These are phyloP conservation scores for Ustilago cynodontis DNA, from an alignment of 1,284 basidiomycete species.

Conservation along the genomic window DNA sequence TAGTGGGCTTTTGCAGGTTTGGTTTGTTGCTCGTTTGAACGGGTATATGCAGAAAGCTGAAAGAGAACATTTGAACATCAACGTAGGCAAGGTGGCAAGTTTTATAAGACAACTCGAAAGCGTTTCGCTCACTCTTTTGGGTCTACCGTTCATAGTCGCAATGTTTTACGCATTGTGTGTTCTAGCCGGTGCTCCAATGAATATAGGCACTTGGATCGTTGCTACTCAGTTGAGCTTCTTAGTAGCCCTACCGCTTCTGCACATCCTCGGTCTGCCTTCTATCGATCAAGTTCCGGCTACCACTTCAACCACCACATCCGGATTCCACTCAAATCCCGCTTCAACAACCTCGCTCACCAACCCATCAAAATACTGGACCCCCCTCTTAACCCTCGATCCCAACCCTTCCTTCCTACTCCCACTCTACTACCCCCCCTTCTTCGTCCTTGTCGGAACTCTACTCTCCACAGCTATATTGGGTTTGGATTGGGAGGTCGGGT, in stretches of 20 bases:
- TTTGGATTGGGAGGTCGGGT: slow-evolving; percentile 31
- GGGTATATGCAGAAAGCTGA: slow-evolving; percentile 15
- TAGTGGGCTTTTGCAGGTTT: slow-evolving; percentile 26
- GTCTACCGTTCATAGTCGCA: slow-evolving; percentile 4
- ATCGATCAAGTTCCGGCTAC: too few species aligned
- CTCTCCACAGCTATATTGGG: slow-evolving; percentile 9
- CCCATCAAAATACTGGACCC: slow-evolving; percentile 1
- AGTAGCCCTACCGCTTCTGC: slow-evolving; percentile 8
- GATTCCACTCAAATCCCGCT: background rate
- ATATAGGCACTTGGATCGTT: slow-evolving; percentile 4
- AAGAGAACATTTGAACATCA: background rate
- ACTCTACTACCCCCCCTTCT: slow-evolving; percentile 30
- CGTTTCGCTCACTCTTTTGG: slow-evolving; percentile 13
- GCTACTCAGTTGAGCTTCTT: slow-evolving; percentile 21
- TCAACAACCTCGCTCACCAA: slow-evolving; percentile 3
- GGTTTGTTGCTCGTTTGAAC: slow-evolving; percentile 31
- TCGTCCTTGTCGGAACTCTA: background rate
- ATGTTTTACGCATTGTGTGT: background rate
- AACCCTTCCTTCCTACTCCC: slow-evolving; percentile 27
- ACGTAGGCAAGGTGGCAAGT: slow-evolving; percentile 1
- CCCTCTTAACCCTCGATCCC: slow-evolving; percentile 22
- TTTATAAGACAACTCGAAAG: slow-evolving; percentile 35
- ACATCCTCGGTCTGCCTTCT: slow-evolving; percentile 27
- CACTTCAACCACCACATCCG: too few species aligned
- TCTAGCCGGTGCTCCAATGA: slow-evolving; percentile 7